Percentiles rank a stretch among this genome's conserved stretches.
Conservation (phyloP, 345 rosid genomes). For the Murraya paniculata region DNA sequence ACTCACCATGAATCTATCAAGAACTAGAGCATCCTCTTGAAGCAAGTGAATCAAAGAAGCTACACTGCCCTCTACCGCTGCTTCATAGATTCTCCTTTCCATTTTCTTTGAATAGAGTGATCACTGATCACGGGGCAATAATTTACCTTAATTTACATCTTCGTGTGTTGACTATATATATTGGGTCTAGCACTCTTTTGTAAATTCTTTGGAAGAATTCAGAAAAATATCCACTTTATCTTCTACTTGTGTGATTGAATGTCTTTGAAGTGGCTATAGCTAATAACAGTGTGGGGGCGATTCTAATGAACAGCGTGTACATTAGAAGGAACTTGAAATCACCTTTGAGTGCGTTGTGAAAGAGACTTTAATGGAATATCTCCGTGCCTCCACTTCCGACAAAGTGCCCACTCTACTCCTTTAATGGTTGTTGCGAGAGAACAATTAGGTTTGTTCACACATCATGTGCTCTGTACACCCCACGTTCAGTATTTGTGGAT, state of each 20-base stretch:
- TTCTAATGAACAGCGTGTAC: background rate
- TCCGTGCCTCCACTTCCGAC: background rate
- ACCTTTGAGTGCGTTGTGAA: background rate
- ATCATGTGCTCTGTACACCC: no score
- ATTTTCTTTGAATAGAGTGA: background rate
- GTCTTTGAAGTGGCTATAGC: background rate
- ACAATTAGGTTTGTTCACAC: no score
- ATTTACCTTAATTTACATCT: no score
- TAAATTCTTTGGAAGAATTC: background rate
- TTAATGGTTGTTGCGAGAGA: no score
- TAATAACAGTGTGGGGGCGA: background rate
- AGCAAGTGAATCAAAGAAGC: background rate
- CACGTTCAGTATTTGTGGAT: no score
- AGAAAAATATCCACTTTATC: background rate
- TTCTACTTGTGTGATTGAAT: background rate
- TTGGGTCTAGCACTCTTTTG: background rate
- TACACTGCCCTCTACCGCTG: background rate
- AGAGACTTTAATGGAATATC: background rate
- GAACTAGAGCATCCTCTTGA: conserved; percentile 8
- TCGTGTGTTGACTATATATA: no score
- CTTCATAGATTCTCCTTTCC: background rate
- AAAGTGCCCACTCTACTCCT: no score
- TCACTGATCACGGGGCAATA: background rate
- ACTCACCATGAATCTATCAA: conserved; percentile 12
- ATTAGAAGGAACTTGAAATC: no score